These are phyloP conservation scores for Noccaea caerulescens DNA, from an alignment of 345 rosid genomes.

Conservation along the genomic window DNA sequence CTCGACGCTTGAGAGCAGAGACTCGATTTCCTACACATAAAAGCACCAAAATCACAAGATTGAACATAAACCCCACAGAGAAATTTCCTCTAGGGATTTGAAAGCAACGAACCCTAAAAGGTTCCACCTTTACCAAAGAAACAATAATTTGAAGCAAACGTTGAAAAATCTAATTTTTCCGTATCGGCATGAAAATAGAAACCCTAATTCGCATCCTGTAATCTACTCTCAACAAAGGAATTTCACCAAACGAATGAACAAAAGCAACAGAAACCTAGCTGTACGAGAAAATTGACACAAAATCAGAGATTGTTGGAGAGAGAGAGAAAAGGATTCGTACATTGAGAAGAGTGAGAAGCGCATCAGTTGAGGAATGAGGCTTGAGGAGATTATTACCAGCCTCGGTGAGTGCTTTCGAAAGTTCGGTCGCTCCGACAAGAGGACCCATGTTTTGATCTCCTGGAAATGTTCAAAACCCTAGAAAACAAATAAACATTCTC, in stretches of 20 bases:
- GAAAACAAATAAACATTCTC: slow-evolving; percentile 38
- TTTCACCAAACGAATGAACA: slow-evolving; percentile 25
- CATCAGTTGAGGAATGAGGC: slow-evolving; percentile 55
- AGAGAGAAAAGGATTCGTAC: slow-evolving; percentile 44
- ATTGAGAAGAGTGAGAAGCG: slow-evolving; percentile 58
- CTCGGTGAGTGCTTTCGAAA: slow-evolving; percentile 56
- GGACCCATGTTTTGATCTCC: slow-evolving; percentile 52
- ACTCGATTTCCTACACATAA: slow-evolving; percentile 56
- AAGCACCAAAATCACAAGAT: slow-evolving; percentile 17
- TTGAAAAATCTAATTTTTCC: not conserved
- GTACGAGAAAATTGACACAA: slow-evolving; percentile 1
- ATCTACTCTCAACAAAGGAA: slow-evolving; percentile 23
- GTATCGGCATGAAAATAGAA: slow-evolving; percentile 1
- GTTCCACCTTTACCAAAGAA: slow-evolving; percentile 16
- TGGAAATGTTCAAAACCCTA: slow-evolving; percentile 45
- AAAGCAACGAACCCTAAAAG: slow-evolving; percentile 25
- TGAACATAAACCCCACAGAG: slow-evolving; percentile 11
- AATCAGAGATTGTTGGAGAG: slow-evolving; percentile 10
- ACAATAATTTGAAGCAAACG: not conserved
- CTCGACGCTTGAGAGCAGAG: slow-evolving; percentile 59
- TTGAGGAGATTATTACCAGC: slow-evolving; percentile 60
- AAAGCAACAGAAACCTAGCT: slow-evolving; percentile 25
- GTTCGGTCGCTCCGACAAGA: slow-evolving; percentile 40
- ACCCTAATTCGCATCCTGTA: slow-evolving; percentile 36
- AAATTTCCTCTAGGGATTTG: slow-evolving; percentile 1